A percentile compares a stretch with the other conserved stretches of the same genome.
Evolutionary conservation across 192 early-diverging fungal species (phyloP).

Genomic region (Phycomyces blakesleeanus): DNA sequence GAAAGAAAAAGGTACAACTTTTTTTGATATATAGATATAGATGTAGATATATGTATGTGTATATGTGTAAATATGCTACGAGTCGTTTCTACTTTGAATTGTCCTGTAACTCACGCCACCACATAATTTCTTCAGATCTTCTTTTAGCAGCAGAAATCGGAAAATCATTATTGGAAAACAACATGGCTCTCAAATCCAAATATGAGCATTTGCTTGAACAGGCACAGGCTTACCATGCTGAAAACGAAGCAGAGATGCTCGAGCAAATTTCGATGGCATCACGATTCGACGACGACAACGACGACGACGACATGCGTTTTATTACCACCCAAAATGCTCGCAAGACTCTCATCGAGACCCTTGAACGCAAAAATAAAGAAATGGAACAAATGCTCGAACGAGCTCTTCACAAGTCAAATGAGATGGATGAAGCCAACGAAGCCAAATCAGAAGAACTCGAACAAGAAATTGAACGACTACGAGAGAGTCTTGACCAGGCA

Average conservation of each 20-base stretch:
- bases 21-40: neutral
- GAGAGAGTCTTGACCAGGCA: constrained; percentile 24
- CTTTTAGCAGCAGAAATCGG: constrained; percentile 40
- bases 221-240: neutral
- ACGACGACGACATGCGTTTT: neutral
- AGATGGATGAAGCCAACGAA: constrained; percentile 10
- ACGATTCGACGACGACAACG: neutral
- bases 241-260: neutral
- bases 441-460: constrained; percentile 17
- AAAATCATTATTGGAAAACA: constrained; percentile 39
- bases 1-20: constrained; percentile 27
- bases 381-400: constrained; percentile 13
- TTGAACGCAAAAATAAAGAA: constrained; percentile 29
- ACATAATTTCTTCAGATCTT: constrained; percentile 30
- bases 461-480: constrained; percentile 17
- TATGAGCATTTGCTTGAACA: constrained; percentile 28
- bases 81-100: too few relatives aligned
- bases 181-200: constrained; percentile 32
- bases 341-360: constrained; percentile 18
- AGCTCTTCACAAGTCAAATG: constrained; percentile 3
- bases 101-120: neutral
- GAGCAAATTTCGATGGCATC: neutral
- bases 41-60: neutral
- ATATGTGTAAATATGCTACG: too few relatives aligned
- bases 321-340: constrained; percentile 4